phyloP scores from a whole-genome alignment of 2,329 filamentous ascomycete genomes.

The Lasiodiplodia gonubiensis region DNA sequence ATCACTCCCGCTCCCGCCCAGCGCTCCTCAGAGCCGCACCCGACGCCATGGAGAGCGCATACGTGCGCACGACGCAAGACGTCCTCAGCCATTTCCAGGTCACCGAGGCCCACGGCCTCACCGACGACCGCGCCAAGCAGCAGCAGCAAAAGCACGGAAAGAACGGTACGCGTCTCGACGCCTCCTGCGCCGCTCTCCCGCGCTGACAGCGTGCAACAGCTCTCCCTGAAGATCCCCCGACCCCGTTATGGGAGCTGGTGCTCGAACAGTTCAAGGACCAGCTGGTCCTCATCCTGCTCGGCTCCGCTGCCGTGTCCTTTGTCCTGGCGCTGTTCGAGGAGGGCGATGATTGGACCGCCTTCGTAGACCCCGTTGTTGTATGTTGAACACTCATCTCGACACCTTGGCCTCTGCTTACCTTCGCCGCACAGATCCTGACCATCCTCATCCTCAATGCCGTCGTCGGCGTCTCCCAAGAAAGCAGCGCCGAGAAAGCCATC shows the following conservation, averaged over 20 bases:
- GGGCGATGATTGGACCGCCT: slow-evolving; percentile 92
- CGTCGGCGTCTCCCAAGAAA: slow-evolving; percentile 97
- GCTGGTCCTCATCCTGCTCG: slow-evolving; percentile 91
- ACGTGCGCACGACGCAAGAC: slow-evolving; percentile 55
- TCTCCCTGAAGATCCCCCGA: slow-evolving; percentile 88
- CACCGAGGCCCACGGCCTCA: slow-evolving; percentile 57
- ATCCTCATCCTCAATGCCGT: slow-evolving; percentile 96
- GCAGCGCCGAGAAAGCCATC: slow-evolving; percentile 97
- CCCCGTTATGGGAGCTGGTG: slow-evolving; percentile 93
- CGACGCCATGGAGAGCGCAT: slow-evolving; percentile 59
- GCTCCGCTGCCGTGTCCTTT: slow-evolving; percentile 91
- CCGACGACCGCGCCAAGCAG: slow-evolving; percentile 54
- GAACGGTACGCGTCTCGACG: slow-evolving; percentile 53
- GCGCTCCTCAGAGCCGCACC: slow-evolving; percentile 1
- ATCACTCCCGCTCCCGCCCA: neutral
- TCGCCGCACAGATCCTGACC: slow-evolving; percentile 75
- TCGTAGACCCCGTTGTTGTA: slow-evolving; percentile 94
- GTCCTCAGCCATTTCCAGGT: slow-evolving; percentile 60
- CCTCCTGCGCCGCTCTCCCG: slow-evolving; percentile 30
- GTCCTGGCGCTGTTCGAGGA: slow-evolving; percentile 91
- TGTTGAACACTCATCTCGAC: slow-evolving; percentile 49
- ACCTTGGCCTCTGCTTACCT: neutral
- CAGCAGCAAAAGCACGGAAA: slow-evolving; percentile 57
- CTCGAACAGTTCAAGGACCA: slow-evolving; percentile 99
- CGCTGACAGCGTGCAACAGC: slow-evolving; percentile 52